phyloP scores from a whole-genome alignment of 495 filamentous ascomycete genomes.

The Jackrogersella multiformis region DNA sequence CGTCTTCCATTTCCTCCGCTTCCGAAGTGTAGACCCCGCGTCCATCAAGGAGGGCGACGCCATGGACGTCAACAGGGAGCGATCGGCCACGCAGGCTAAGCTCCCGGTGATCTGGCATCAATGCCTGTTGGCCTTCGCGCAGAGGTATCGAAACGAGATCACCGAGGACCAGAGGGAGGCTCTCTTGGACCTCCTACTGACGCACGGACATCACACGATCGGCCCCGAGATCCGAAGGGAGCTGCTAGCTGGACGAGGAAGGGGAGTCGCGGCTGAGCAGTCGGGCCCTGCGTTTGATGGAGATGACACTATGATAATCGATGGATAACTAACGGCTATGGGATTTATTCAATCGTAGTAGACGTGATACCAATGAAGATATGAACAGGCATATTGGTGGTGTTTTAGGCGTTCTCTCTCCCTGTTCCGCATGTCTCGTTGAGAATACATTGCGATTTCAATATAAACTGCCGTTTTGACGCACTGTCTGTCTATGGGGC shows the following conservation, averaged over 20 bases:
- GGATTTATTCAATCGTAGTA: neutral
- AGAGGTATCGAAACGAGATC: conserved; percentile 84
- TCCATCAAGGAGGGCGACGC: conserved; percentile 51
- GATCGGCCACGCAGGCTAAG: conserved; percentile 62
- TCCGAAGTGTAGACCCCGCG: conserved; percentile 66
- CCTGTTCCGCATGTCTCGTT: neutral
- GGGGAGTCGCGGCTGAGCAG: conserved; percentile 75
- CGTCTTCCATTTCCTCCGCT: conserved; percentile 95
- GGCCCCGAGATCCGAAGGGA: conserved; percentile 92
- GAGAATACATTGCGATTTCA: conserved; percentile 11
- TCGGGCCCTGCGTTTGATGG: conserved; percentile 63
- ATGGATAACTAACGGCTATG: conserved; percentile 34
- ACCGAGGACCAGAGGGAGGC: conserved; percentile 83
- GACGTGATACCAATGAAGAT: conserved; percentile 38
- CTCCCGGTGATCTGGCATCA: conserved; percentile 92
- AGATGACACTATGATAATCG: conserved; percentile 91
- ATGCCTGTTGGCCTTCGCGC: conserved; percentile 82
- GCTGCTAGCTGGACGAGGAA: conserved; percentile 84
- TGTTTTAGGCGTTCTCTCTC: conserved; percentile 33
- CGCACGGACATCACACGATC: conserved; percentile 86
- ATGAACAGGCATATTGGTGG: conserved; percentile 32
- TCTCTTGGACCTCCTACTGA: conserved; percentile 85
- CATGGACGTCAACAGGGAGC: conserved; percentile 59
- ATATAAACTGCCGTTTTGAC: neutral
- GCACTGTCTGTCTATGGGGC: neutral